Base-by-base conservation (phyloP, 306 rosid species). In the Boehmeria nivea region DNA sequence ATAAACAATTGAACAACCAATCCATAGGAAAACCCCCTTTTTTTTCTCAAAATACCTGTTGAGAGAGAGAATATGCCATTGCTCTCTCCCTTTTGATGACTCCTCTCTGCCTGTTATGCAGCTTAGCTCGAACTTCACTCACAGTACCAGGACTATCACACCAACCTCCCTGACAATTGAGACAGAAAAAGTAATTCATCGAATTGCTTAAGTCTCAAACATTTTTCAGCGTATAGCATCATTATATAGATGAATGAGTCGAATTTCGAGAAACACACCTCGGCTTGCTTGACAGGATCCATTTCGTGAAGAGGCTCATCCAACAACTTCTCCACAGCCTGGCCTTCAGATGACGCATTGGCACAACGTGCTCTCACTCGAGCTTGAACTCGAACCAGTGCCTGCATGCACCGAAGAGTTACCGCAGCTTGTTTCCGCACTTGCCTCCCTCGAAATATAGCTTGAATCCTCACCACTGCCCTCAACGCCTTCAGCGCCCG, bases 401-500 rank as follows among this genome's bases (percentile, higher is more conserved):
- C 96, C 64, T 90, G 96, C 98, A 87, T 87, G 57, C 98, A 91
- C 68, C 87, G 80, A 37, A 91, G 72, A 17, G 98, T 87, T 40
- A 91, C 80, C 9, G 85, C 96, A 1, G 98, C 95, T 78, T 87
- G 98, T 72, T 82, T 87, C 47, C 98, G 75, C 37, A 87, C 96
- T 65, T 53, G 78, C 54, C 91, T 52, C 3, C 98, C 89, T 0
- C 96, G 80, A 62, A 87, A 84, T 80, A 91, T 87, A 43, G 98
- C 96, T 72, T 87, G 98, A 72, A 91, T 55, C 68, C 98, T 80
- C 67, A 91, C 98, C 71, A 91, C 72, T 66, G 98, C 91, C 68
- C 59, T 80, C 65, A 91, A 59, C 3, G 96, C 95, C 78, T 84
- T 91, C 71, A 87, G 76, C 27, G 98, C 95, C 56, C 66, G 53